A percentile compares a stretch with the other conserved stretches of the same genome.
Evolutionary conservation across 73 alveolate species (phyloP).

Genomic region (Halteria grandinella): DNA sequence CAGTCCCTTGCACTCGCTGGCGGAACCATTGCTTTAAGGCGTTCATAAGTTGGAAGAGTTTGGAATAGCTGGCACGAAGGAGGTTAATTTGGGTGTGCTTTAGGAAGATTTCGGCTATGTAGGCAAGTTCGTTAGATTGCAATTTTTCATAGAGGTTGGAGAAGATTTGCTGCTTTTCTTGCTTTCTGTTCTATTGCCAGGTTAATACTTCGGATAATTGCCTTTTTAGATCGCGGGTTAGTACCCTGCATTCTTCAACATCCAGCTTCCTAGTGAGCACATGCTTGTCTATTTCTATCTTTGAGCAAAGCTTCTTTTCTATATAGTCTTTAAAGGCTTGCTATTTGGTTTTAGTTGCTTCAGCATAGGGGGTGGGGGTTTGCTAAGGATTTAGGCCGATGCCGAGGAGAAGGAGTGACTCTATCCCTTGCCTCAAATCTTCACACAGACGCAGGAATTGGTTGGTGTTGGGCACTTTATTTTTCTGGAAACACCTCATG

Average conservation of each 20-base stretch:
- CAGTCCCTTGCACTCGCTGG: neutral
- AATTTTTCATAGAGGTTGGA: neutral
- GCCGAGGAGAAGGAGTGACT: constrained; percentile 25
- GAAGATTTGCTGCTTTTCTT: neutral
- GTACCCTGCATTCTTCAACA: neutral
- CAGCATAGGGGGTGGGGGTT: neutral
- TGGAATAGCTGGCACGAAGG: constrained; percentile 5
- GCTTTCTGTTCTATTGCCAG: constrained; percentile 12
- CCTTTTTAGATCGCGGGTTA: neutral
- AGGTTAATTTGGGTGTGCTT: constrained; percentile 29
- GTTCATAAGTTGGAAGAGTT: neutral
- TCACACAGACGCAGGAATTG: constrained; percentile 28
- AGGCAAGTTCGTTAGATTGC: constrained; percentile 8
- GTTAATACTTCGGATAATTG: constrained; percentile 15
- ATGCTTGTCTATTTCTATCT: constrained; percentile 8
- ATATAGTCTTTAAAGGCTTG: constrained; percentile 18
- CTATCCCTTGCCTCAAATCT: constrained; percentile 23
- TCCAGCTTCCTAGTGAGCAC: neutral
- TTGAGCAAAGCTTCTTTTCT: constrained; percentile 8
- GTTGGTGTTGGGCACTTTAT: constrained; percentile 29
- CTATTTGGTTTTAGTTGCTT: neutral
- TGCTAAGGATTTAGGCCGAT: constrained; percentile 25
- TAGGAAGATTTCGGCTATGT: constrained; percentile 19
- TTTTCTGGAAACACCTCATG: constrained; percentile 15
- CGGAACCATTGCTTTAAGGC: constrained; percentile 29